Base-by-base conservation (phyloP, 768 basidiomycete species). In the Trametes cingulata region DNA sequence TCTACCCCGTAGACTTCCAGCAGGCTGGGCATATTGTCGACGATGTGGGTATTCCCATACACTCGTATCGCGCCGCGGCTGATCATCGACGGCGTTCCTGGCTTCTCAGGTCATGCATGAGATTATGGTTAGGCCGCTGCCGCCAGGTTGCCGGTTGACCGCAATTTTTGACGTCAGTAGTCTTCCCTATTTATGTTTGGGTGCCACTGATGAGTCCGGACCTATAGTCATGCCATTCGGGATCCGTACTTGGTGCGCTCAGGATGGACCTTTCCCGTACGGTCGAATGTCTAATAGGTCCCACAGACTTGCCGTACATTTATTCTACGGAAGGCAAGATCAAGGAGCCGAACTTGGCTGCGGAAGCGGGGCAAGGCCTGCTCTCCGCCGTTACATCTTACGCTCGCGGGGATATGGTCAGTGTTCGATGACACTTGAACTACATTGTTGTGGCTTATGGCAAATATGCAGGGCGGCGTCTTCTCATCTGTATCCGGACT, bases 241-340 rank as follows among this genome's bases (percentile, higher is more conserved):
- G 80, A 6, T 77, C 80, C 12, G 79, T 75, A 0, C 71, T 82
- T 37, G 82, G 73, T 75, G 51, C 39, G 74, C 50, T 37, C 24
- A 22, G 17, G 2, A 27, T 19, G 14, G 2, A 25, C 2, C 33
- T 2, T 3, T 17, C 10, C n/a, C 13, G 29, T 35, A 14, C 3
- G 22, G 22, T 22, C 20, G 39, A 36, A 49, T 47, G 47, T 14
- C 40, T 61, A 22, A 43, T 33, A 24, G 36, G 17, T 7, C n/a
- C 15, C 10, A 5, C 33, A 74, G 77, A 78, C 65, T 67, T 77
- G 14, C 77, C 76, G 1, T 77, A 76, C 62, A 69, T 76, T 86
- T 98, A 98, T 75, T 93, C 93, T 20, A 96, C 94, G 7, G 93
- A 98, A 76, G 95, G 95, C 49, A 94, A 92, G 70, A 76, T 98